Evolutionary conservation across 2,329 filamentous ascomycete species (phyloP).

Genomic region (Cercospora sesami): DNA sequence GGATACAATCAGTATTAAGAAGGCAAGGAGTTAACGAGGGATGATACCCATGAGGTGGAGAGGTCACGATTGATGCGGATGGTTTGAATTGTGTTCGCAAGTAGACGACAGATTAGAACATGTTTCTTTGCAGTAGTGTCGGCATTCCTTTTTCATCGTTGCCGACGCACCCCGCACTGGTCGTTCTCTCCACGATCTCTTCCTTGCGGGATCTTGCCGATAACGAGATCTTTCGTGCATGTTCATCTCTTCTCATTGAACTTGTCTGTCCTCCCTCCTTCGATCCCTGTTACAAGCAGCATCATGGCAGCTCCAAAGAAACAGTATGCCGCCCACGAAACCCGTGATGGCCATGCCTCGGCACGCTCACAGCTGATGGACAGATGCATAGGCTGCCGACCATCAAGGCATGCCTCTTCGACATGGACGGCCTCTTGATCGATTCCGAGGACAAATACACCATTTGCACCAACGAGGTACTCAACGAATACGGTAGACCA

Average conservation of each 20-base stretch:
- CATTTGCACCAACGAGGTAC: constrained; percentile 75
- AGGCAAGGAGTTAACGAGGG: neutral
- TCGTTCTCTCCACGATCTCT: constrained; percentile 2
- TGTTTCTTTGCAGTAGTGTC: neutral
- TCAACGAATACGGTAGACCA: constrained; percentile 71
- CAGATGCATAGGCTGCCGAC: constrained; percentile 58
- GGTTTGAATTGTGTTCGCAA: neutral
- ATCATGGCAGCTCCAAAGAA: constrained; percentile 7
- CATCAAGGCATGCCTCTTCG: constrained; percentile 89
- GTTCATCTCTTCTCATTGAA: neutral
- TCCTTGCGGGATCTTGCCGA: neutral
- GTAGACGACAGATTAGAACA: neutral
- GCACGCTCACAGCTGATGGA: constrained; percentile 25
- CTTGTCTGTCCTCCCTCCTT: neutral
- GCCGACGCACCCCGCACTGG: constrained; percentile 3
- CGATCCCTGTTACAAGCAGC: neutral
- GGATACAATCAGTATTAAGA: constrained; percentile 27
- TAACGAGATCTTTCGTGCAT: neutral
- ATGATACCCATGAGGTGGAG: neutral
- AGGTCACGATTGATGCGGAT: neutral
- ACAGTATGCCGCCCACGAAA: constrained; percentile 13
- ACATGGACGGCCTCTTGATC: constrained; percentile 97
- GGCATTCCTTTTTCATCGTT: neutral
- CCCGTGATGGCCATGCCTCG: neutral
- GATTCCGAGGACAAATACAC: constrained; percentile 93